phyloP scores from a whole-genome alignment of 495 filamentous ascomycete species.

The Annulohypoxylon stygium region DNA sequence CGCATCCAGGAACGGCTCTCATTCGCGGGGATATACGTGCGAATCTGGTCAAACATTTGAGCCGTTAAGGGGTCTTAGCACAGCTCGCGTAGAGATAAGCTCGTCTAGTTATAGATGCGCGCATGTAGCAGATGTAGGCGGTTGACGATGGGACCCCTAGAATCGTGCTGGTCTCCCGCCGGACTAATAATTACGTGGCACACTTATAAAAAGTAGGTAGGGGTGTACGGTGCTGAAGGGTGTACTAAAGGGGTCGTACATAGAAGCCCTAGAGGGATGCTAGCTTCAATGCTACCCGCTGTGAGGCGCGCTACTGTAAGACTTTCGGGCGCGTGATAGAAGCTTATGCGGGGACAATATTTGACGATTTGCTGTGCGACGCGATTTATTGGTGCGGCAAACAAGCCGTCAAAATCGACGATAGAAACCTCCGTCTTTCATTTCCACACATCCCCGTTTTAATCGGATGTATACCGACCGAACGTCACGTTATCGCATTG shows the following conservation, averaged over 20 bases:
- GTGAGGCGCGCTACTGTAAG: constrained; percentile 38
- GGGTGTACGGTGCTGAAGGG: neutral
- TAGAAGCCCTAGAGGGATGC: constrained; percentile 33
- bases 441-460: constrained; percentile 35
- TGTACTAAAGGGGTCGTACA: no score
- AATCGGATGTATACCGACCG: constrained; percentile 46
- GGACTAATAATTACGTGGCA: constrained; percentile 8
- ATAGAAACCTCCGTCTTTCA: constrained; percentile 27
- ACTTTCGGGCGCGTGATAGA: constrained; percentile 36
- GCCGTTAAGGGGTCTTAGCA: neutral
- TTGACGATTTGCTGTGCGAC: constrained; percentile 29
- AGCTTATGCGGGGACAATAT: constrained; percentile 36
- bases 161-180: neutral
- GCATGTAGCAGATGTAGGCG: neutral
- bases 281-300: constrained; percentile 25
- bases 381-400: constrained; percentile 46
- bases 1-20: neutral
- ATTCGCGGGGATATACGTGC: constrained; percentile 42
- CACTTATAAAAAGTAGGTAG: neutral
- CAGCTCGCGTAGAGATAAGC: constrained; percentile 27
- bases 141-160: neutral
- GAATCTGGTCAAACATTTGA: neutral
- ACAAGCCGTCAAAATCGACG: constrained; percentile 1
- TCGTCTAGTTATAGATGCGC: constrained; percentile 4
- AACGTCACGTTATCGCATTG: constrained; percentile 47